phyloP scores from a whole-genome alignment of 2,329 filamentous ascomycete genomes.

The Colletotrichum liaoningense region DNA sequence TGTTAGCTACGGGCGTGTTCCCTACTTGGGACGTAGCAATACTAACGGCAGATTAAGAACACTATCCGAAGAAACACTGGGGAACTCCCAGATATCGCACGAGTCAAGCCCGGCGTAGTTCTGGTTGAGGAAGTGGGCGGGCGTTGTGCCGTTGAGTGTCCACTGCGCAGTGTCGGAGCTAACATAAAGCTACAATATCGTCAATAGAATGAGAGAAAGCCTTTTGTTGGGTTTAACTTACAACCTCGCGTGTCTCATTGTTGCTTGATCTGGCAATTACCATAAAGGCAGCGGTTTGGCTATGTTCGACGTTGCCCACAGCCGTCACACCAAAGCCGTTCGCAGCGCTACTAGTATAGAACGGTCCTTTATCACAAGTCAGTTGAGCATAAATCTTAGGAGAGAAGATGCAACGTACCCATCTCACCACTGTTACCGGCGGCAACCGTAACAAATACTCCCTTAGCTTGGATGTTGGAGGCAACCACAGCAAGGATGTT shows the following conservation, averaged over 20 bases:
- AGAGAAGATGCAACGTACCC: background rate
- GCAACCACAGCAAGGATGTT: background rate
- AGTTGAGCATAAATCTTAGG: too few relatives aligned
- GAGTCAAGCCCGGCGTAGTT: too few relatives aligned
- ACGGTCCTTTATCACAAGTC: conserved; percentile 5
- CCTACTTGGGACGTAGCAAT: background rate
- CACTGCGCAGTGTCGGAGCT: too few relatives aligned
- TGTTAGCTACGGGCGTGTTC: too few relatives aligned
- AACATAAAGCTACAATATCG: too few relatives aligned
- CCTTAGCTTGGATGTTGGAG: background rate
- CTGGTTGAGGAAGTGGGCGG: too few relatives aligned
- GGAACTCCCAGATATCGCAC: background rate
- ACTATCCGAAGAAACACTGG: background rate
- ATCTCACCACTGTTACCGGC: conserved; percentile 18
- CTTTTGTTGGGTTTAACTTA: background rate
- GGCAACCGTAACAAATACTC: conserved; percentile 7
- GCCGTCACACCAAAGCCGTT: conserved; percentile 7
- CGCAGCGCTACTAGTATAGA: conserved; percentile 11
- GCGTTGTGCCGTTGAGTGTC: too few relatives aligned
- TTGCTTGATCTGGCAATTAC: background rate
- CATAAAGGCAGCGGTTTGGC: background rate
- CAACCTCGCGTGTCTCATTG: conserved; percentile 19
- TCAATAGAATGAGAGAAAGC: too few relatives aligned
- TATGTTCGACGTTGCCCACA: conserved; percentile 17
- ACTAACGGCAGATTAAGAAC: background rate